Conservation (phyloP, 2,329 filamentous ascomycete genomes). For the Fusarium napiforme region DNA sequence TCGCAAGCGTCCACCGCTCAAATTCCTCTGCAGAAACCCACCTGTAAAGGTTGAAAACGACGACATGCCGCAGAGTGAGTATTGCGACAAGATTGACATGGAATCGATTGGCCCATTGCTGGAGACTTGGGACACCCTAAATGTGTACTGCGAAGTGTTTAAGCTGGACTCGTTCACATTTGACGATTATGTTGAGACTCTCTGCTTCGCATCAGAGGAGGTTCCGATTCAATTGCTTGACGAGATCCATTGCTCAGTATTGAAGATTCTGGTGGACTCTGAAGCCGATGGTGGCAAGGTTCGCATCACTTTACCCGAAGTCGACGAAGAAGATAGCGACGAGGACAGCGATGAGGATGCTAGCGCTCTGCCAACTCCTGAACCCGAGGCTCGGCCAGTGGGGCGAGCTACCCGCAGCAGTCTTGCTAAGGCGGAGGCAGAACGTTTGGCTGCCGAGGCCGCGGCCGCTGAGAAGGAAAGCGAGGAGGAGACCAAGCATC, state of each 20-base stretch:
- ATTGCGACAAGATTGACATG: slow-evolving; percentile 72
- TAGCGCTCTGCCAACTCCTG: slow-evolving; percentile 67
- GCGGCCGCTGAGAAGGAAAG: slow-evolving; percentile 64
- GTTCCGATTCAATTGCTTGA: slow-evolving; percentile 85
- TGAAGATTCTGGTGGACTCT: slow-evolving; percentile 85
- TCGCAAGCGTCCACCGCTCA: slow-evolving; percentile 76
- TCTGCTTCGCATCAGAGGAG: slow-evolving; percentile 80
- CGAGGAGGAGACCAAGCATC: slow-evolving; percentile 67
- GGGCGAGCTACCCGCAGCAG: slow-evolving; percentile 86
- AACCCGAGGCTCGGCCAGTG: slow-evolving; percentile 74
- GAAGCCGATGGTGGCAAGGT: slow-evolving; percentile 82
- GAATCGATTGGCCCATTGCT: slow-evolving; percentile 86
- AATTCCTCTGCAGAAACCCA: slow-evolving; percentile 78
- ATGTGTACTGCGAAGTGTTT: slow-evolving; percentile 97
- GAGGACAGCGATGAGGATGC: slow-evolving; percentile 69
- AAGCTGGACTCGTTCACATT: slow-evolving; percentile 97
- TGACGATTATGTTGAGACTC: slow-evolving; percentile 91
- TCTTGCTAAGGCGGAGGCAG: slow-evolving; percentile 82
- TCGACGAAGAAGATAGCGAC: slow-evolving; percentile 76
- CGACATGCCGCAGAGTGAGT: slow-evolving; percentile 20
- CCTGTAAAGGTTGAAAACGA: slow-evolving; percentile 60
- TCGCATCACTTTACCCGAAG: slow-evolving; percentile 79
- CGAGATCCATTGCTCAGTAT: slow-evolving; percentile 89
- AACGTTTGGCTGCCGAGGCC: slow-evolving; percentile 70
- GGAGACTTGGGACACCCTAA: slow-evolving; percentile 96